phyloP scores from a whole-genome alignment of 2,329 filamentous ascomycete genomes.

The Ceratocystis papillata region DNA sequence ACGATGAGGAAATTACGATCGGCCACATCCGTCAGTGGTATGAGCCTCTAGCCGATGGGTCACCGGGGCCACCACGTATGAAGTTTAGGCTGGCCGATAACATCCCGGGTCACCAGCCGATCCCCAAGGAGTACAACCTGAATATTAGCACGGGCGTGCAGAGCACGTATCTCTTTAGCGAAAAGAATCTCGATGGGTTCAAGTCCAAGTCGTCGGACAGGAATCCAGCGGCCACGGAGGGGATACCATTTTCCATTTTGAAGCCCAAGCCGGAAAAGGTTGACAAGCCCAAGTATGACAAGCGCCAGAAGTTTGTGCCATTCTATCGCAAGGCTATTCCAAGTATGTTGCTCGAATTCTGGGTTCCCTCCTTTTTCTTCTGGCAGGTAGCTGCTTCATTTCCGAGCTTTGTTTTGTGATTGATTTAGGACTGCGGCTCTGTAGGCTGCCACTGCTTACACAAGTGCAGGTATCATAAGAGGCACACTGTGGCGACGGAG shows the following conservation, averaged over 20 bases:
- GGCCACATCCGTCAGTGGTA: slow-evolving; percentile 58
- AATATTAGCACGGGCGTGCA: slow-evolving; percentile 55
- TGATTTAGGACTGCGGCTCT: no score
- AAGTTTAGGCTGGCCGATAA: slow-evolving; percentile 59
- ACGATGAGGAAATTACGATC: slow-evolving; percentile 71
- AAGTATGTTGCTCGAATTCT: slow-evolving; percentile 20
- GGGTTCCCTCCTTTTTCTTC: background rate
- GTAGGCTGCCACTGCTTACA: background rate
- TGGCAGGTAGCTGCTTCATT: no score
- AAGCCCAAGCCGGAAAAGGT: slow-evolving; percentile 36
- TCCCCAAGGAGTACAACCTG: slow-evolving; percentile 85
- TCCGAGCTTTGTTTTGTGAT: background rate
- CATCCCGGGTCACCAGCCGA: slow-evolving; percentile 54
- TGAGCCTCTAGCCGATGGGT: slow-evolving; percentile 34
- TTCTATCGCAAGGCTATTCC: slow-evolving; percentile 64
- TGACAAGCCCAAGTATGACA: slow-evolving; percentile 40
- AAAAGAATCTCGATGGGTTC: slow-evolving; percentile 52
- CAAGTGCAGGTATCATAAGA: background rate
- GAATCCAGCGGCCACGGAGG: slow-evolving; percentile 45
- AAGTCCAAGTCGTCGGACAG: slow-evolving; percentile 47
- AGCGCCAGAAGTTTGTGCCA: slow-evolving; percentile 38
- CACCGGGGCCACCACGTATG: slow-evolving; percentile 33
- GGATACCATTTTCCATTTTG: slow-evolving; percentile 49
- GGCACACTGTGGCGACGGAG: background rate
- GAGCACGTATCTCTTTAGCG: slow-evolving; percentile 87